Base-by-base conservation (phyloP, 345 rosid genomes). In the Dipteronia sinensis region DNA sequence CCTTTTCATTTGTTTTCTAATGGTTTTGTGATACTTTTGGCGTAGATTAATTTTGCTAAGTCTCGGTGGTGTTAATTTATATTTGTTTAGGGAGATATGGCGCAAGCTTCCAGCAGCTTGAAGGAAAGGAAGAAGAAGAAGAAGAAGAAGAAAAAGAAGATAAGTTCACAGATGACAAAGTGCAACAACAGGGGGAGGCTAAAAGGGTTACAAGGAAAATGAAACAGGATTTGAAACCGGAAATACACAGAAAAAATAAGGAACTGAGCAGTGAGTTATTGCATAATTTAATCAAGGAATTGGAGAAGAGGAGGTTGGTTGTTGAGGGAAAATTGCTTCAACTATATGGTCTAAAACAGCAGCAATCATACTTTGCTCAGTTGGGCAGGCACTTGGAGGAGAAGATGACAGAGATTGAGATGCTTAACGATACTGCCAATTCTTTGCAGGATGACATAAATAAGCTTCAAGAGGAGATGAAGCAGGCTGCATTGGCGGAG, bases 241-340 rank as follows among this genome's bases (percentile, higher is more conserved):
- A 22, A 10, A 23, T 25, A 16, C 17, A 20, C 2, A 29, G 19
- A 74, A 65, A 10, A 65, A 15, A 49, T 67, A 62, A 29, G 19
- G 20, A 44, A 34, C 8, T 47, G 19, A 19, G 59, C 31, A n/a
- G 6, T 20, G 76, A 75, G 75, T 40, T 42, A 51, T 29, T 7
- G 13, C 25, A 65, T 76, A 69, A 8, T 42, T 13, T 77, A 20
- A 62, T 10, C 4, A 71, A 74, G 47, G 81, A 85, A 19, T 71
- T 77, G 77, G 70, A 77, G 75, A 65, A 38, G 42, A 71, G 74
- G 76, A 74, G 78, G n/a, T 31, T 1, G 25, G 49, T n/a, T 4
- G 78, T 82, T 3, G 84, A 86, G 65, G 55, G 64, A 67, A 79
- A 65, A 67, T 72, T 68, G 74, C 74, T 78, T 55, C 81, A 84